A percentile compares a stretch with the other conserved stretches of the same genome.
Evolutionary conservation across 1,284 basidiomycete species (phyloP).

Genomic region (Irpex lacteus): DNA sequence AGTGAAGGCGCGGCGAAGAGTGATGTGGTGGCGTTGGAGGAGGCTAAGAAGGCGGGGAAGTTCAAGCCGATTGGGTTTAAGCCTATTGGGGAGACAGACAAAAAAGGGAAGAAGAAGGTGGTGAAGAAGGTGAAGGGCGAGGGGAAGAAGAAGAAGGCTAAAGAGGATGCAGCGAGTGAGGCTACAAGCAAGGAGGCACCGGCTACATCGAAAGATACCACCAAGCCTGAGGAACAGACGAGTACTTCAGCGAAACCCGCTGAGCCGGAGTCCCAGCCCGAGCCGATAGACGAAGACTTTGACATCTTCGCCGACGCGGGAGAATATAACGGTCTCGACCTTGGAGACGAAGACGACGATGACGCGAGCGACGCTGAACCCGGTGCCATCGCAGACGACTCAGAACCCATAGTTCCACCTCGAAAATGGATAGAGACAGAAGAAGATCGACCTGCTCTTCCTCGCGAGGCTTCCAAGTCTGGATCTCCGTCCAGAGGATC

Average conservation of each 20-base stretch:
- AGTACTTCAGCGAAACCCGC: slow-evolving; percentile 11
- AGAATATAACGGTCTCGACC: slow-evolving; percentile 73
- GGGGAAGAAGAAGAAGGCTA: slow-evolving; percentile 42
- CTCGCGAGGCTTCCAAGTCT: neutral
- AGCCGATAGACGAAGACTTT: slow-evolving; percentile 49
- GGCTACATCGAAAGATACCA: neutral
- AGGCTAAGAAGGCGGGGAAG: slow-evolving; percentile 55
- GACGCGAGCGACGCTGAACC: slow-evolving; percentile 15
- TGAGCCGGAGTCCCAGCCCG: slow-evolving; percentile 34
- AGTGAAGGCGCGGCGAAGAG: slow-evolving; percentile 55
- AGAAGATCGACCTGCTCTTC: slow-evolving; percentile 6
- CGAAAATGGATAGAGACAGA: slow-evolving; percentile 16
- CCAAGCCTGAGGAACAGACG: neutral
- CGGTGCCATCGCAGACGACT: slow-evolving; percentile 17
- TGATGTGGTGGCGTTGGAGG: slow-evolving; percentile 2
- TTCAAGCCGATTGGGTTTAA: slow-evolving; percentile 82
- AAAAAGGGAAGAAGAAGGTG: slow-evolving; percentile 26
- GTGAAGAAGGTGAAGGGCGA: slow-evolving; percentile 29
- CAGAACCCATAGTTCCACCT: slow-evolving; percentile 10
- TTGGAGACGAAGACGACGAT: slow-evolving; percentile 52
- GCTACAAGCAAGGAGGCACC: slow-evolving; percentile 7
- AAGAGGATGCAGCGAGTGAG: slow-evolving; percentile 15
- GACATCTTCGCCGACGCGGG: slow-evolving; percentile 87
- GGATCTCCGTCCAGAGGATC: neutral
- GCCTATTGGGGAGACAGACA: slow-evolving; percentile 39